Conservation (phyloP, 1,139 yeast genomes). For the Entelexis paramagnoliae region DNA sequence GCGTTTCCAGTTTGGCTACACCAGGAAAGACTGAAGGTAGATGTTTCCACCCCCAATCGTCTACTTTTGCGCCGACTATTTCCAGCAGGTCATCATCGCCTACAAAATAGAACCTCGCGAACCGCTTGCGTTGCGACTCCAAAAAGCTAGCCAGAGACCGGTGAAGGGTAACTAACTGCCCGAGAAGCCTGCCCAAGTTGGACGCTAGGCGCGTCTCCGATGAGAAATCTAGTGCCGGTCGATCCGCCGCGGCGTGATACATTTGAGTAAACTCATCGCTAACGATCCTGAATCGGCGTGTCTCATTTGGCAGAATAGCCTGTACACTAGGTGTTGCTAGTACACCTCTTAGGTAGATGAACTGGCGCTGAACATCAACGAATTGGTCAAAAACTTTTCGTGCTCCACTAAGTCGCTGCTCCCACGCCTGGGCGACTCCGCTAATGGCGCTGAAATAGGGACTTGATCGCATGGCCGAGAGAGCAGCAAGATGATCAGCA, state of each 20-base stretch:
- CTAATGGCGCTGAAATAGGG: conserved; percentile 54
- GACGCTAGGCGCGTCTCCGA: conserved; percentile 43
- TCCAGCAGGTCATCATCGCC: conserved; percentile 88
- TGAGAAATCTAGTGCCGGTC: conserved; percentile 49
- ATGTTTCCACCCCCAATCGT: conserved; percentile 56
- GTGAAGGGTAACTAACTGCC: conserved; percentile 48
- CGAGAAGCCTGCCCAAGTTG: conserved; percentile 44
- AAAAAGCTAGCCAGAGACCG: conserved; percentile 66
- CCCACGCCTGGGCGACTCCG: conserved; percentile 47
- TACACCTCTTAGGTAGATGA: conserved; percentile 79
- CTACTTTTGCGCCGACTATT: conserved; percentile 52
- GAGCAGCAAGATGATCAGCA: conserved; percentile 49
- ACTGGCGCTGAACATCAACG: conserved; percentile 81
- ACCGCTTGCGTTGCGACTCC: conserved; percentile 65
- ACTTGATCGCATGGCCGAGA: conserved; percentile 65
- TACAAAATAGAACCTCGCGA: conserved; percentile 75
- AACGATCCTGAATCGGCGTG: conserved; percentile 54
- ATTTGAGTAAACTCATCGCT: conserved; percentile 44
- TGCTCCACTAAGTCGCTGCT: conserved; percentile 44
- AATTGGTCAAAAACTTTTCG: conserved; percentile 53
- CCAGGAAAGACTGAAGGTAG: conserved; percentile 54
- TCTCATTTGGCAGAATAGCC: conserved; percentile 57
- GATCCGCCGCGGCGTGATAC: conserved; percentile 41
- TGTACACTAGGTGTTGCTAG: conserved; percentile 53
- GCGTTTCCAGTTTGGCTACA: conserved; percentile 33